These are phyloP conservation scores for Incumbomyces lentus DNA, from an alignment of 2,329 filamentous ascomycete genomes.

Conservation along the genomic window DNA sequence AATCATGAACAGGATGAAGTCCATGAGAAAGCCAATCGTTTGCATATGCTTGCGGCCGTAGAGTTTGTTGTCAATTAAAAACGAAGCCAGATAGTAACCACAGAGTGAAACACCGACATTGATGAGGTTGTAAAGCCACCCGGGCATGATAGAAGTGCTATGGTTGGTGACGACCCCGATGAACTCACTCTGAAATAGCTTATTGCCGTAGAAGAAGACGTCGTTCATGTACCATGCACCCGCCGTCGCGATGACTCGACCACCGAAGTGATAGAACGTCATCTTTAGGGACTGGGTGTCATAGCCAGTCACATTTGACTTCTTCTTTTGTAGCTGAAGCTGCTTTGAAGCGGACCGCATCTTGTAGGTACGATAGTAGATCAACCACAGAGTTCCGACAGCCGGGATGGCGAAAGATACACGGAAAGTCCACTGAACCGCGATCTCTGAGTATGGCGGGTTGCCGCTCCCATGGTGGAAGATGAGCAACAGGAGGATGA, in stretches of 20 bases:
- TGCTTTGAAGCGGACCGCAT: constrained; percentile 83
- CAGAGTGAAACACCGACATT: constrained; percentile 77
- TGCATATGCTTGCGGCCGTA: constrained; percentile 96
- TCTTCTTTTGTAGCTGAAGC: constrained; percentile 72
- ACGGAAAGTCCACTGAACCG: constrained; percentile 83
- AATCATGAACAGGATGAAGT: constrained; percentile 86
- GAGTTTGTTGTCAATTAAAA: constrained; percentile 90
- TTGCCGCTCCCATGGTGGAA: constrained; percentile 72
- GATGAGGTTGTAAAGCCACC: constrained; percentile 85
- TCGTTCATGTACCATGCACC: constrained; percentile 93
- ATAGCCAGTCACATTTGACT: constrained; percentile 80
- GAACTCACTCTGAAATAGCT: constrained; percentile 88
- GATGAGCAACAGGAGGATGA: constrained; percentile 77
- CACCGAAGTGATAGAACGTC: constrained; percentile 74
- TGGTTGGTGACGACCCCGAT: constrained; percentile 67
- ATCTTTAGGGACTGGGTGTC: constrained; percentile 71
- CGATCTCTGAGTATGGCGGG: constrained; percentile 65
- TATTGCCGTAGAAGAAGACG: constrained; percentile 98
- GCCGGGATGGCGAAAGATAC: constrained; percentile 87
- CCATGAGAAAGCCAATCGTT: constrained; percentile 83
- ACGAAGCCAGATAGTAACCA: constrained; percentile 79
- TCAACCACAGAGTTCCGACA: constrained; percentile 82
- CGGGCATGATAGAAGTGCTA: constrained; percentile 65
- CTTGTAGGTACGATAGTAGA: constrained; percentile 92
- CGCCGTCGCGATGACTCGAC: constrained; percentile 74